Conservation (phyloP, 2,329 filamentous ascomycete species). For the Cercospora janseana region DNA sequence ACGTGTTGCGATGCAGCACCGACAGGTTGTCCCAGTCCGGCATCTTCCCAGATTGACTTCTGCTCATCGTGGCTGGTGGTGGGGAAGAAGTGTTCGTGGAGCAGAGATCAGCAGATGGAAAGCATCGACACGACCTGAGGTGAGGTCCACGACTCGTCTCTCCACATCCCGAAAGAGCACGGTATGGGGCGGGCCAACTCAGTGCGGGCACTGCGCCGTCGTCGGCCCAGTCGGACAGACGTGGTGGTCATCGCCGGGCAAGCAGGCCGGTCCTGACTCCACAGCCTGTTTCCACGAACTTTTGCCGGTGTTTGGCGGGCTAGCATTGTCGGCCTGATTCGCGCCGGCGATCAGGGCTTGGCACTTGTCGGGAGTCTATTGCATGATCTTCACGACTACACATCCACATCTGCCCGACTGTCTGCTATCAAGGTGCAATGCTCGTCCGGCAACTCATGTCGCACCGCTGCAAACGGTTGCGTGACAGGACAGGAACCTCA, state of each 20-base stretch:
- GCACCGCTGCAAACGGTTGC: too few relatives aligned
- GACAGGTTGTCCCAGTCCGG: slow-evolving; percentile 63
- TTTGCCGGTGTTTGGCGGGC: background rate
- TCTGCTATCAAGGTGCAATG: too few relatives aligned
- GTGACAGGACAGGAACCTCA: too few relatives aligned
- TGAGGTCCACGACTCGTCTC: background rate
- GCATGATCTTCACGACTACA: too few relatives aligned
- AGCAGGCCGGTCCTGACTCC: too few relatives aligned
- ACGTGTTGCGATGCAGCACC: slow-evolving; percentile 59
- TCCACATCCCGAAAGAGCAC: slow-evolving; percentile 8
- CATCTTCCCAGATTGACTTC: background rate
- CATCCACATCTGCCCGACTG: too few relatives aligned
- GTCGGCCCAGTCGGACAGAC: background rate
- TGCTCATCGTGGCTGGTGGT: slow-evolving; percentile 11
- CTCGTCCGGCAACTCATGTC: too few relatives aligned
- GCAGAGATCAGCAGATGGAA: background rate
- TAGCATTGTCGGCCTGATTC: background rate
- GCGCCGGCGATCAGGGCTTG: too few relatives aligned
- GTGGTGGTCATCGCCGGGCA: slow-evolving; percentile 1
- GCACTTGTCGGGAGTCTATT: too few relatives aligned
- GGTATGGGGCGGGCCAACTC: slow-evolving; percentile 1
- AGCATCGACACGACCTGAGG: background rate
- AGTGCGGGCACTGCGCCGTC: background rate
- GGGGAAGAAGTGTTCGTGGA: background rate
- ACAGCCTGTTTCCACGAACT: too few relatives aligned